Evolutionary conservation across 805 yeast species (phyloP), one percentile per base, ranked within the genome.

Genomic region (Lachancea fermentati): DNA sequence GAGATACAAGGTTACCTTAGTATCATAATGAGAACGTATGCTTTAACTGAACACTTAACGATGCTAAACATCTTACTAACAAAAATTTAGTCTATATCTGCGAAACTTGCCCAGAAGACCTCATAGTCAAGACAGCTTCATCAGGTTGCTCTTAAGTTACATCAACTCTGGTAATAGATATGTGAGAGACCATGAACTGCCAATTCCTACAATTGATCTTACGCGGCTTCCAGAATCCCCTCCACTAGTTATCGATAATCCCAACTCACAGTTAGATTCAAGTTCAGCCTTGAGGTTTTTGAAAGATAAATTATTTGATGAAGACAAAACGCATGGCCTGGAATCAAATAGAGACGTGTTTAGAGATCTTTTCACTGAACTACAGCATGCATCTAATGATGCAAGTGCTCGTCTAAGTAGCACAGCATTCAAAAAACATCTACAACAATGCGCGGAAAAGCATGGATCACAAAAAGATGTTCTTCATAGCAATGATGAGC

Each of bases 21-120:
- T 32, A 29, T 37, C 16, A 31, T 36, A 17, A 29, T 26, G 33
- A 25, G 29, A 25, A 30, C 17, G 14, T 19, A 19, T 19, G 14
- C 14, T 18, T 5, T 19, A 14, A 16, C n/a, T 12, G 4, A 34
- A n/a, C 22, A 12, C 16, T 16, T 36, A 19, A 16, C 24, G 3
- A 13, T 11, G 9, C 17, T 9, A 3, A 19, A 35, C 4, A 5
- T 34, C 4, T 14, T 37, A 37, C 34, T 31, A 19, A 30, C 35
- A 5, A 19, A 3, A n/a, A 6, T 18, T 14, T 30, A 49, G 55
- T 5, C 36, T 56, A 13, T 43, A 54, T 34, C 36, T 57, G 30
- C 39, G 46, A 8, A 55, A 57, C 30, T 13, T 54, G 25, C 60
- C 62, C 6, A 39, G 39, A 7, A 45, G 60, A 19, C 62, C 62